These are phyloP conservation scores for Cercophora samala DNA, from an alignment of 495 filamentous ascomycete species.

Conservation along the genomic window DNA sequence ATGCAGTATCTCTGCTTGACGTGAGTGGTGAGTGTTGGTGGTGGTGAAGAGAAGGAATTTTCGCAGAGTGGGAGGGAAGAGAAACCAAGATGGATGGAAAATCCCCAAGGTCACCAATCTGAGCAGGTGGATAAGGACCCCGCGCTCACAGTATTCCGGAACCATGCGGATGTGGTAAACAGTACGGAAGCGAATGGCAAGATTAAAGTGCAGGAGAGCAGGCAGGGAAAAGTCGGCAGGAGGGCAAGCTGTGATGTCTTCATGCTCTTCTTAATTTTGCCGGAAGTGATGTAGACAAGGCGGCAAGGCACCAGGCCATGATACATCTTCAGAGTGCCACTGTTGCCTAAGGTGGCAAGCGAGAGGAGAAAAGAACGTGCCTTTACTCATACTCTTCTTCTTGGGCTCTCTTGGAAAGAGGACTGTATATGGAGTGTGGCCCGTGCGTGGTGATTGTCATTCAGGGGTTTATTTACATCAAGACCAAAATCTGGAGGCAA, in stretches of 20 bases:
- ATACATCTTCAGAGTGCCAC: not conserved
- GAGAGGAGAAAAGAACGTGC: not conserved
- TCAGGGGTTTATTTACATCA: not conserved
- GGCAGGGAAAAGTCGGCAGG: not conserved
- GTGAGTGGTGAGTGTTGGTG: not conserved
- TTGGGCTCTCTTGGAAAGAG: not conserved
- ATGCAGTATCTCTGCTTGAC: not conserved
- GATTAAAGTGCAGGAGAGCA: not conserved
- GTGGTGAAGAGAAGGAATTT: not conserved
- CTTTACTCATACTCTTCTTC: not conserved
- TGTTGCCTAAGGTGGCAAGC: not conserved
- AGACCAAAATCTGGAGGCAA: not conserved
- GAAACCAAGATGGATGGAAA: not conserved
- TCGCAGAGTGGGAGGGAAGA: not conserved
- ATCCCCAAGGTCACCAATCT: not conserved
- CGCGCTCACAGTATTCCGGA: not conserved
- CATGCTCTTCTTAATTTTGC: not conserved
- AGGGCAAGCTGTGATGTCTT: not conserved
- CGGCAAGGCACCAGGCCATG: not conserved
- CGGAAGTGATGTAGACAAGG: not conserved
- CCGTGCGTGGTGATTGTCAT: not conserved
- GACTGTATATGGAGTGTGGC: not conserved
- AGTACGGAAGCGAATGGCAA: not conserved
- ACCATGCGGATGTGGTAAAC: not conserved
- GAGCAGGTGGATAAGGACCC: not conserved